Percentiles rank a stretch among this genome's conserved stretches.
Evolutionary conservation across 2,329 filamentous ascomycete genomes (phyloP).

Genomic region (Neodidymelliopsis sp.): DNA sequence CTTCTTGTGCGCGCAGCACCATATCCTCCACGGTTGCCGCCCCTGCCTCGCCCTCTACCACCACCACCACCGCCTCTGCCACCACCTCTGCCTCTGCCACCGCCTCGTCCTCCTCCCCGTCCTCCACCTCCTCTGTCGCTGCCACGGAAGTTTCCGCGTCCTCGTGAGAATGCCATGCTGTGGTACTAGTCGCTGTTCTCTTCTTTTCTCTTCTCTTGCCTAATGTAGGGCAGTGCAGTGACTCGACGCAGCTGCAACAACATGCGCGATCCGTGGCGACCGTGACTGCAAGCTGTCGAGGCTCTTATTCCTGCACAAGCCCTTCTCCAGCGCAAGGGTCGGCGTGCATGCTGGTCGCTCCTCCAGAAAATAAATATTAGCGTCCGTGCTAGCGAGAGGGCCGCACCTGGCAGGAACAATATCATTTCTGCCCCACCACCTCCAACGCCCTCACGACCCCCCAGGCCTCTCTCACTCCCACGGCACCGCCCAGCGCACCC

Average conservation of each 20-base stretch:
- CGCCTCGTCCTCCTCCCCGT: conserved; percentile 19
- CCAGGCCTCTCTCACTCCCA: conserved; percentile 14
- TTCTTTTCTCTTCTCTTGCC: neutral
- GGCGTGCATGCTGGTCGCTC: no score
- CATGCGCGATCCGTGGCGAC: no score
- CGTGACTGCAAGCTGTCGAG: no score
- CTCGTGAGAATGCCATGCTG: conserved; percentile 30
- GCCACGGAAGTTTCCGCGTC: conserved; percentile 12
- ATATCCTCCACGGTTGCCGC: conserved; percentile 39
- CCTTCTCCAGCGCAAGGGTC: no score
- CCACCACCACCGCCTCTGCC: conserved; percentile 32
- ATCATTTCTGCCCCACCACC: conserved; percentile 23
- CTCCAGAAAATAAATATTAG: conserved; percentile 22
- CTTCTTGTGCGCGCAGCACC: conserved; percentile 39
- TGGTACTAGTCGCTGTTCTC: neutral
- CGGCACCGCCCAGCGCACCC: conserved; percentile 19
- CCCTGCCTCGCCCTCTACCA: conserved; percentile 37
- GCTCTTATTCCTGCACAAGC: no score
- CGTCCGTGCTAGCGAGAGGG: conserved; percentile 20
- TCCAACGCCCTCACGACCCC: conserved; percentile 25
- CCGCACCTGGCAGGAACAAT: conserved; percentile 20
- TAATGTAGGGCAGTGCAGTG: no score
- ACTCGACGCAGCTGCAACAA: no score
- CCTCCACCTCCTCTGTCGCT: conserved; percentile 23
- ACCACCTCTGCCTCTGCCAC: conserved; percentile 26